phyloP scores from a whole-genome alignment of 345 rosid species.

The Reutealis trisperma region DNA sequence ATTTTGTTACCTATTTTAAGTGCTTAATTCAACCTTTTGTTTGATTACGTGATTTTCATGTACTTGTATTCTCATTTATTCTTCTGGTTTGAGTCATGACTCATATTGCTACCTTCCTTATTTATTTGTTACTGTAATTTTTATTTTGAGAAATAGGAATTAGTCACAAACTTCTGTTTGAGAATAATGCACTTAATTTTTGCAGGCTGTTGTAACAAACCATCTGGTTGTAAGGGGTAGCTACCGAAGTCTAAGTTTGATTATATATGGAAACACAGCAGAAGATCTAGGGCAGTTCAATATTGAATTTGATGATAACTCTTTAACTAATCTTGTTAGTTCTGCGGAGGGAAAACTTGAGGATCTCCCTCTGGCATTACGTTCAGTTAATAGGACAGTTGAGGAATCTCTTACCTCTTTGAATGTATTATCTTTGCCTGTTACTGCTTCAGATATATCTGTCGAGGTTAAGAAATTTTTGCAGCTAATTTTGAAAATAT shows the following conservation, averaged over 20 bases:
- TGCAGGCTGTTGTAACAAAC: conserved; percentile 97
- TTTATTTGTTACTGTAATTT: neutral
- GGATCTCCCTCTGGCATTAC: conserved; percentile 83
- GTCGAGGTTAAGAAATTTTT: conserved; percentile 74
- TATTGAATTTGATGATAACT: conserved; percentile 86
- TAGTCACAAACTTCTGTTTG: neutral
- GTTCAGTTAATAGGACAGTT: conserved; percentile 58
- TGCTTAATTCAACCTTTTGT: neutral
- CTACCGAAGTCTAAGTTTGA: conserved; percentile 90
- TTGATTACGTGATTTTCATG: neutral
- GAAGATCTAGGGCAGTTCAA: conserved; percentile 99
- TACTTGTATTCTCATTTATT: neutral
- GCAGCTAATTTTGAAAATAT: conserved; percentile 56
- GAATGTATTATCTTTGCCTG: conserved; percentile 61
- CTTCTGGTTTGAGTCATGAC: neutral
- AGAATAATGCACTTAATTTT: conserved; percentile 11
- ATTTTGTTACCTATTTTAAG: neutral
- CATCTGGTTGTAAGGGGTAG: conserved; percentile 96
- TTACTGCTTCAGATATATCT: conserved; percentile 55
- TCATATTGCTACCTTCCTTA: neutral
- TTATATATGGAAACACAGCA: conserved; percentile 89
- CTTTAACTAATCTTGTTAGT: conserved; percentile 81
- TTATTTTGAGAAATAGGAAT: neutral
- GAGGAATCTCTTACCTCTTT: conserved; percentile 70
- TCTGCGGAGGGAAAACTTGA: conserved; percentile 90